Base-by-base conservation (phyloP, 2,329 filamentous ascomycete genomes). In the Cladophialophora yegresii region DNA sequence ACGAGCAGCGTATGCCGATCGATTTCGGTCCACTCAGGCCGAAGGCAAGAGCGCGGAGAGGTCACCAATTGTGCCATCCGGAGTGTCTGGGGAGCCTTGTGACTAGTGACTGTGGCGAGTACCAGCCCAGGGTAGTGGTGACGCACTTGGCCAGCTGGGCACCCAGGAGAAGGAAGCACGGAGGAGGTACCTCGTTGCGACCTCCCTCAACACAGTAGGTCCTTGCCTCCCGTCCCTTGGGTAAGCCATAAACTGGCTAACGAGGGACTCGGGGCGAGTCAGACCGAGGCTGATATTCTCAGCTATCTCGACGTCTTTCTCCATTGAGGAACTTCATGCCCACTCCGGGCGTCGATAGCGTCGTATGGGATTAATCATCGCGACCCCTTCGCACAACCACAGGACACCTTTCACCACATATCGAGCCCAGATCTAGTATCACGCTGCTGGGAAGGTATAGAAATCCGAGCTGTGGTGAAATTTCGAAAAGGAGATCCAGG, bases 1-100 rank as follows among this genome's bases (percentile, higher is more conserved):
- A 26, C 13, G 3, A 22, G 6, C 57, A 13, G n/a, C 13, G 47
- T 23, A 16, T 26, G 59, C 23, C 50, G 36, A 23, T 54, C 26
- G 54, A 61, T 56, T 54, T 65, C 63, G 63, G 63, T 16, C 26
- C 33, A 61, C 9, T 54, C n/a, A 65, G 36, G 26, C 63, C 63
- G 63, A 65, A 53, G 61, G 23, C 22, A 12, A 57, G 28, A 13
- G n/a, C 22, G 32, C 9, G n/a, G n/a, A 22, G 32, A 54, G 33
- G 59, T 43, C 53, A 56, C 30, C 59, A 62, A 26, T 50, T 10
- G 16, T 7, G 23, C 36, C 45, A 47, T 54, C 58, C 22, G 22
- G 49, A 61, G 49, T 59, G 61, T 32, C 47, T 54, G 47, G 55
- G 45, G 59, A 62, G 54, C 54, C 60, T 58, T 58, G 60, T 49